Base-by-base conservation (phyloP, 192 early-diverging fungal species). In the Coemansia sp. region DNA sequence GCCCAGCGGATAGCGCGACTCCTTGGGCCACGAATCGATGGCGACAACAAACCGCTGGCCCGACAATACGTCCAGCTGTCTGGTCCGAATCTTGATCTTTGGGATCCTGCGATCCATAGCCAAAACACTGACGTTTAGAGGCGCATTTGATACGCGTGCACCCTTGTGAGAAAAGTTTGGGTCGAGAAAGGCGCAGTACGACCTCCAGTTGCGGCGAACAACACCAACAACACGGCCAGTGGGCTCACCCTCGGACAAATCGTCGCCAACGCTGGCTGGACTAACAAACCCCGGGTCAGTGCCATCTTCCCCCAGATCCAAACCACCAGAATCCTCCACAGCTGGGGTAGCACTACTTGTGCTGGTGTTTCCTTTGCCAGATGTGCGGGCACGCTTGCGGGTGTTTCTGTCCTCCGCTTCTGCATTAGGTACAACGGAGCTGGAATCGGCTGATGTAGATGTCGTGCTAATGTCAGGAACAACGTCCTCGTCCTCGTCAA, bases 21-120 rank as follows among this genome's bases (percentile, higher is more conserved):
- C 86, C 57, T 79, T 85, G 13, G 86, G 84, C 97, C 97, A 99
- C 19, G 83, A 71, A 83, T 99, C 97, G 45, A 99, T 90, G 6
- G 89, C 83, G 8, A 97, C 93, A n/a, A 99, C 86, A 68, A 98
- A 91, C 27, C 97, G 83, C 65, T 95, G 87, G 0, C 91, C 91
- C 14, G 90, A 61, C 5, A 99, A 75, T 15, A 74, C 50, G 33
- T 86, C 75, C 6, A 91, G 92, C 64, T 99, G 97, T 15, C 94
- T 83, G 8, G 97, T 99, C 44, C 91, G 83, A 61, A 99, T 91
- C 41, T 85, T 86, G 71, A 99, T 94, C 67, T 90, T 89, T n/a
- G 97, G 97, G 42, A 98, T 90, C 31, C 93, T 87, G 44, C 87
- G 83, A 74, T 99, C 97, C 87, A 99, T 92, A 0, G 97, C 85